Conservation (phyloP, 2,329 filamentous ascomycete genomes). For the Fusarium citri region DNA sequence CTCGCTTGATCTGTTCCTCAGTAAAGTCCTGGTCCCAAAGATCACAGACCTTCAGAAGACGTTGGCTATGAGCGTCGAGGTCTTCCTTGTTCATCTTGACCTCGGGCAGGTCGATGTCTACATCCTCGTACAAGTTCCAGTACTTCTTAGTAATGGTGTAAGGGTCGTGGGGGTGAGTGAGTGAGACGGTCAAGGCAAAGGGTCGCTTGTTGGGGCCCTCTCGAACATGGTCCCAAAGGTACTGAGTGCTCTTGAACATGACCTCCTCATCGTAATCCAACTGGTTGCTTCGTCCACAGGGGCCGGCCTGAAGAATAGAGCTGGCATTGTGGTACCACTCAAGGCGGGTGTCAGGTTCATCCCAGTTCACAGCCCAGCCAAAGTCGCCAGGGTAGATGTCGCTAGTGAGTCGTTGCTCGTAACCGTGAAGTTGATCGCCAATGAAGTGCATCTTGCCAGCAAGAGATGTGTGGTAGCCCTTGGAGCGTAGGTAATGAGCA, state of each 20-base stretch:
- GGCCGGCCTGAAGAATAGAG: constrained; percentile 89
- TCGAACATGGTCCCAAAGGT: constrained; percentile 90
- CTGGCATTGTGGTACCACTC: constrained; percentile 98
- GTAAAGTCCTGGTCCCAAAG: constrained; percentile 86
- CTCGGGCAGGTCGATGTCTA: constrained; percentile 86
- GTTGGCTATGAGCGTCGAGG: constrained; percentile 87
- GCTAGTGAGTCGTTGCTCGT: constrained; percentile 90
- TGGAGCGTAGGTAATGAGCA: constrained; percentile 86
- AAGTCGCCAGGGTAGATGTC: constrained; percentile 97
- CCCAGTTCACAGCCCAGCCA: constrained; percentile 96
- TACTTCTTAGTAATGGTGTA: constrained; percentile 95
- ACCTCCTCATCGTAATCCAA: constrained; percentile 97
- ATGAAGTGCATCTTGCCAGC: constrained; percentile 99
- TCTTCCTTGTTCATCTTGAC: constrained; percentile 82
- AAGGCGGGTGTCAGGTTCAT: constrained; percentile 83
- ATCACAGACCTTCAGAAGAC: constrained; percentile 87
- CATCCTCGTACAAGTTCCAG: constrained; percentile 91
- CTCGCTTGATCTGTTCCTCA: constrained; percentile 86
- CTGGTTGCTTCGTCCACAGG: constrained; percentile 92
- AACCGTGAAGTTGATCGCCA: constrained; percentile 93
- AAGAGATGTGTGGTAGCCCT: constrained; percentile 89
- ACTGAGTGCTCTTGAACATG: constrained; percentile 91
- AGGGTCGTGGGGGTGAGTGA: constrained; percentile 94
- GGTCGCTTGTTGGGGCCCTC: constrained; percentile 78
- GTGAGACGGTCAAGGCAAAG: constrained; percentile 89